Base-by-base conservation (phyloP, 2,329 filamentous ascomycete species). In the Ophiostoma himal-ulmi region DNA sequence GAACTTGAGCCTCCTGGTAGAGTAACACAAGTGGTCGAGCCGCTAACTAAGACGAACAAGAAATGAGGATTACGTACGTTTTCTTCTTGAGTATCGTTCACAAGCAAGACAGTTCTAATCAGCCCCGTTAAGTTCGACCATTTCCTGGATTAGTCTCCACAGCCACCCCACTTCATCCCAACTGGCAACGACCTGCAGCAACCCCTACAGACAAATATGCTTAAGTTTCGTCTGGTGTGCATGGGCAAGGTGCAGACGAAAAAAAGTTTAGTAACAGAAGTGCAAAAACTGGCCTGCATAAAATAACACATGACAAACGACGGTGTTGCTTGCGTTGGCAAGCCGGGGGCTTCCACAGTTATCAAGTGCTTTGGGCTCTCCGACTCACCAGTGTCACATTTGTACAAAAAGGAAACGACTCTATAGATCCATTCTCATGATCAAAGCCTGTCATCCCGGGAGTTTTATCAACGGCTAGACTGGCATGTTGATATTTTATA, bases 11-110 rank as follows among this genome's bases (percentile, higher is more conserved):
- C 57, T 62, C 57, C 10, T 34, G 57, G 26, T 36, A 34, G 26
- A 34, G 17, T 36, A 34, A 13, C 57, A 26, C 13, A 26, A 13
- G 52, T 11, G 22, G 26, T 62, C 57, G n/a, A 20, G 26, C 10
- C 57, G 26, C 57, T 13, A 17, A 30, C n/a, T 14, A 22, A 34
- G 5, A 62, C 22, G 5, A 2, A 62, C 22, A 34, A 20, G 26
- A 62, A 36, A 62, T 62, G 22, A 34, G 57, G 57, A 62, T 62
- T 62, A 62, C 57, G 57, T 62, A 62, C 26, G 57, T 62, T 14
- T 20, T 5, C 14, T 11, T 34, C 6, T 34, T 17, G 3, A 34
- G n/a, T 34, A 10, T 17, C 20, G 26, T 62, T 17, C 57, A 34
- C 57, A 30, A 62, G 57, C 22, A 17, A 62, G 57, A 62, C n/a